Conservation (phyloP, 106 monocot genomes). For the Dendrobium chrysotoxum region DNA sequence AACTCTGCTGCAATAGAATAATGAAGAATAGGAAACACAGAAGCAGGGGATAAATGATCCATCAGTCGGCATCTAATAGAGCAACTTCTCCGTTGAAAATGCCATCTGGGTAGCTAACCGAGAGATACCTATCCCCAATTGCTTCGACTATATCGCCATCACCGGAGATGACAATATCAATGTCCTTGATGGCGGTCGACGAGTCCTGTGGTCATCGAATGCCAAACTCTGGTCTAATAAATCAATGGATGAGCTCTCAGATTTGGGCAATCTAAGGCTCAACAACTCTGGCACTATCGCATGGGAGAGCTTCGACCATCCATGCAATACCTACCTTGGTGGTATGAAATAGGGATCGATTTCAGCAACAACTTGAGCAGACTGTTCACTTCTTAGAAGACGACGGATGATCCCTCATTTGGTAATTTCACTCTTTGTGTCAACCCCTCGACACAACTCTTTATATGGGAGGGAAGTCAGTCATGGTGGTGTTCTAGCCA, state of each 20-base stretch:
- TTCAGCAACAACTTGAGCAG: background rate
- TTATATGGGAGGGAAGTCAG: background rate
- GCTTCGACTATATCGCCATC: conserved; percentile 11
- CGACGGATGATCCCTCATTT: conserved; percentile 21
- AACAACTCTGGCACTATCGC: background rate
- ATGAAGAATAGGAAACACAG: too few species aligned
- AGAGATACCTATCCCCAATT: conserved; percentile 15
- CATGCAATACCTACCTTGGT: conserved; percentile 7
- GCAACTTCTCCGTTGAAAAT: conserved; percentile 12
- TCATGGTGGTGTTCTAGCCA: background rate
- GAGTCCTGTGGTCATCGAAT: conserved; percentile 24
- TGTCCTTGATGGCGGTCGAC: conserved; percentile 1
- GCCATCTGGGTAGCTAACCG: conserved; percentile 61
- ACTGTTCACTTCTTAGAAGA: conserved; percentile 39
- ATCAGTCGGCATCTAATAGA: conserved; percentile 44
- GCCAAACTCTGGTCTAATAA: background rate
- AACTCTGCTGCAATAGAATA: too few species aligned
- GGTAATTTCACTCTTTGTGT: conserved; percentile 30
- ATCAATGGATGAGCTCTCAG: background rate
- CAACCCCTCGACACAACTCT: conserved; percentile 3
- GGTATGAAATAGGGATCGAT: conserved; percentile 31
- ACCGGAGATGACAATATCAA: conserved; percentile 21
- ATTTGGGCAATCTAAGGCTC: conserved; percentile 27
- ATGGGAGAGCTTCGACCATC: conserved; percentile 10
- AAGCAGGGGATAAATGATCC: too few species aligned